Evolutionary conservation across 352 stramenopile genomes (phyloP).

Genomic region (Pythium diclinum): DNA sequence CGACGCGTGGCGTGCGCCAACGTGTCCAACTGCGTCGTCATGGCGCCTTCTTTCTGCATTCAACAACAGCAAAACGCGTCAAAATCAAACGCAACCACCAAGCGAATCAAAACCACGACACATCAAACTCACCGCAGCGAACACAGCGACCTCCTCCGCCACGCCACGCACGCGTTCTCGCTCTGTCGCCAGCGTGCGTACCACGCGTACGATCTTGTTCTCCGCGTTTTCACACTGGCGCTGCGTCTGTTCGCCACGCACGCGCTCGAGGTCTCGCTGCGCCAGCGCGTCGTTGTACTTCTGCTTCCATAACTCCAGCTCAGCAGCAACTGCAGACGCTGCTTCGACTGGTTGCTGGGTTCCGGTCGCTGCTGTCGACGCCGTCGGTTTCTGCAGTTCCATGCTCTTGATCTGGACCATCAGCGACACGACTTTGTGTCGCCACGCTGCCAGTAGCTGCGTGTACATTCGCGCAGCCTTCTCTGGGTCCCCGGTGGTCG

Average conservation of each 20-base stretch:
- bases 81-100: too few species aligned
- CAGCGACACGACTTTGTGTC: conserved; percentile 52
- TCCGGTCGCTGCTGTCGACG: neutral
- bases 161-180: conserved; percentile 44
- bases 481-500: conserved; percentile 15
- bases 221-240: conserved; percentile 30
- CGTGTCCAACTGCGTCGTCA: conserved; percentile 50
- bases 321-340: conserved; percentile 16
- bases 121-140: conserved; percentile 10
- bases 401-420: conserved; percentile 52
- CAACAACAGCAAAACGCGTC: conserved; percentile 7
- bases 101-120: neutral
- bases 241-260: conserved; percentile 31
- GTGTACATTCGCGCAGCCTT: conserved; percentile 32
- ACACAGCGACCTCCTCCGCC: conserved; percentile 40
- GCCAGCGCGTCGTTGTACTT: conserved; percentile 48
- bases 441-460: conserved; percentile 42
- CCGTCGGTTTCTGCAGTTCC: conserved; percentile 26
- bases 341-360: neutral
- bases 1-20: conserved; percentile 29
- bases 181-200: conserved; percentile 48
- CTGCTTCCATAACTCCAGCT: conserved; percentile 53
- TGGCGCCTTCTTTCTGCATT: conserved; percentile 31
- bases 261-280: conserved; percentile 55
- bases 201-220: conserved; percentile 42